Evolutionary conservation across 2,329 filamentous ascomycete species (phyloP).

Genomic region (Proliferodiscus dingleyae): DNA sequence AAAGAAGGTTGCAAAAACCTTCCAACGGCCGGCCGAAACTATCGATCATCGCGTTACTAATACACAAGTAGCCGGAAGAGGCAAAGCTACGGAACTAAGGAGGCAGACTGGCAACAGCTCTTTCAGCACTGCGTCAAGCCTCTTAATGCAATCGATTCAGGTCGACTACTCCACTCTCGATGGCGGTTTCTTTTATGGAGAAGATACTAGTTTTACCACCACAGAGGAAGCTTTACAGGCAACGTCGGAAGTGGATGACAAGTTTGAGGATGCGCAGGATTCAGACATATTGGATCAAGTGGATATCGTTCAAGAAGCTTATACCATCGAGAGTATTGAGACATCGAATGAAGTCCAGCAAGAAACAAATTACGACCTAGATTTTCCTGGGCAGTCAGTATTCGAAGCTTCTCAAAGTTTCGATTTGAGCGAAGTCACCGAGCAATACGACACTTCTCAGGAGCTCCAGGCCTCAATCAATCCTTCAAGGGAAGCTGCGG

Average conservation of each 20-base stretch:
- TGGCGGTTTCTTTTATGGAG: too few species aligned
- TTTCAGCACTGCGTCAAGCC: background rate
- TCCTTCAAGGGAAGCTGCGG: background rate
- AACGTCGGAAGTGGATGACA: too few species aligned
- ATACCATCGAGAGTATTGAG: background rate
- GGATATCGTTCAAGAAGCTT: background rate
- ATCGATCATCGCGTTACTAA: too few species aligned
- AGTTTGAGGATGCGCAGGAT: too few species aligned
- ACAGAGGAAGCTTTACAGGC: too few species aligned
- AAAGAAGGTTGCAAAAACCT: background rate
- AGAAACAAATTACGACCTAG: background rate
- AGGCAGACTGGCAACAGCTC: too few species aligned
- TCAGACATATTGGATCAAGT: too few species aligned
- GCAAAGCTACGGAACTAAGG: background rate
- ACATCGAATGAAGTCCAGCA: background rate
- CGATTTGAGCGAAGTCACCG: background rate
- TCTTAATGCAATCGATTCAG: background rate
- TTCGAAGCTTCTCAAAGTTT: too few species aligned
- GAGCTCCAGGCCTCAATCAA: background rate
- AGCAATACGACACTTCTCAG: background rate
- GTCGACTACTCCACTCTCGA: background rate
- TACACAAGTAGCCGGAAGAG: too few species aligned
- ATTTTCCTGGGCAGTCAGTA: background rate
- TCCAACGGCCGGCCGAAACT: too few species aligned
- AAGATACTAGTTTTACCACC: too few species aligned